These are phyloP conservation scores for Sphaerulina vaccinii DNA, from an alignment of 2,329 filamentous ascomycete species.

Conservation along the genomic window DNA sequence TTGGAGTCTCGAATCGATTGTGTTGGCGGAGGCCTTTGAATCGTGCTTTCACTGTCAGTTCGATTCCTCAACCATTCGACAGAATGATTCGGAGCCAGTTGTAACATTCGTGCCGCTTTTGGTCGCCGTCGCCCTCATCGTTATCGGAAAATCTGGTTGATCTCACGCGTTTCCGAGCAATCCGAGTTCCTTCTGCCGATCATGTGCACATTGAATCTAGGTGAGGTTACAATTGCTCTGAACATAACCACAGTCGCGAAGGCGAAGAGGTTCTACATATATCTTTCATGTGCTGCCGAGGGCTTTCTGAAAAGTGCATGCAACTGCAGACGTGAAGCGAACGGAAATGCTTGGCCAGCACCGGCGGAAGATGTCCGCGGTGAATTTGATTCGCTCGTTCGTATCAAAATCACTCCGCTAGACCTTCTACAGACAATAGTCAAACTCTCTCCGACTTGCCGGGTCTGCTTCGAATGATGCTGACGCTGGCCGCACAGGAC, in stretches of 20 bases:
- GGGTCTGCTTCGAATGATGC: background rate
- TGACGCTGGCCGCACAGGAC: conserved; percentile 2
- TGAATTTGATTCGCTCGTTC: conserved; percentile 16
- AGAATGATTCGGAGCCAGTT: no score
- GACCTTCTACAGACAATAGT: conserved; percentile 1
- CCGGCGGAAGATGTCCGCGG: no score
- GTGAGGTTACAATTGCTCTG: background rate
- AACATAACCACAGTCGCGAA: background rate
- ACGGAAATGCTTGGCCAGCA: background rate
- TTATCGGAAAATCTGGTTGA: no score
- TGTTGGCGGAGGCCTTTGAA: no score
- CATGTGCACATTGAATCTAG: no score
- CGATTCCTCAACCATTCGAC: no score
- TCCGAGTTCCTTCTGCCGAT: no score
- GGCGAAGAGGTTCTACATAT: background rate
- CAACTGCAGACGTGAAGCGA: background rate
- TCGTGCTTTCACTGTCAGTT: no score
- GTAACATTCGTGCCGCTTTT: no score
- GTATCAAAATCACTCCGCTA: conserved; percentile 3
- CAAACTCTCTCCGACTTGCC: conserved; percentile 5
- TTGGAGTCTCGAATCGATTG: no score
- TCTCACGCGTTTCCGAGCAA: no score
- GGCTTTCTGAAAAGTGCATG: background rate
- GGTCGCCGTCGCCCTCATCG: no score
- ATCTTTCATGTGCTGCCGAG: conserved; percentile 10